These are phyloP conservation scores for Cryphonectria naterciae DNA, from an alignment of 2,329 filamentous ascomycete genomes.

Conservation along the genomic window DNA sequence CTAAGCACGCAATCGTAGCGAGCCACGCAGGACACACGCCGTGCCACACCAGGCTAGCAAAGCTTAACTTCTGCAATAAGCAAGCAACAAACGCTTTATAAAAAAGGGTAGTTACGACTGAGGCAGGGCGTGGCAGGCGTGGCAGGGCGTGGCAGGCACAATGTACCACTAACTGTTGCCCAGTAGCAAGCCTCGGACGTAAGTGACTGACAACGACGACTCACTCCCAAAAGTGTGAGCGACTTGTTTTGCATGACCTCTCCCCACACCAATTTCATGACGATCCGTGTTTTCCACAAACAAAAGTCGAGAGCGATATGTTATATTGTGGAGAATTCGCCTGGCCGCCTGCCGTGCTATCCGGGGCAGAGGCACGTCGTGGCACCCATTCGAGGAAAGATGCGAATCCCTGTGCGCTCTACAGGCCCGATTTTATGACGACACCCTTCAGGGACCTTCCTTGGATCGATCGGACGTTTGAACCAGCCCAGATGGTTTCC, in stretches of 20 bases:
- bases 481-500: not conserved
- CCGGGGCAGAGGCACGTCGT: not conserved
- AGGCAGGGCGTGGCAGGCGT: too few species aligned
- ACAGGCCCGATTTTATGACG: slow-evolving; percentile 13
- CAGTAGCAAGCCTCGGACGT: not conserved
- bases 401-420: slow-evolving; percentile 5
- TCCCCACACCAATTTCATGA: not conserved
- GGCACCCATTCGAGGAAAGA: slow-evolving; percentile 4
- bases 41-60: too few species aligned
- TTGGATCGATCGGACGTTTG: not conserved
- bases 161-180: too few species aligned
- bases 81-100: too few species aligned
- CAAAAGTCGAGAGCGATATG: not conserved
- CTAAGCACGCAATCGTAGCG: not conserved
- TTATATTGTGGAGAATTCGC: not conserved
- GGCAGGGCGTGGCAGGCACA: too few species aligned
- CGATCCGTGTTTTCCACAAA: not conserved
- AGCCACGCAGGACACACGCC: not conserved
- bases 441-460: not conserved
- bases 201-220: too few species aligned
- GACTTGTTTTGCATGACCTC: not conserved
- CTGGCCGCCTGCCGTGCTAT: not conserved
- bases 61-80: too few species aligned
- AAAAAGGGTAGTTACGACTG: too few species aligned
- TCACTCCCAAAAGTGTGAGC: too few species aligned